Evolutionary conservation across 2,329 filamentous ascomycete species (phyloP), one percentile per base, ranked within the genome.

Genomic region (Colletotrichum gloeosporioides): DNA sequence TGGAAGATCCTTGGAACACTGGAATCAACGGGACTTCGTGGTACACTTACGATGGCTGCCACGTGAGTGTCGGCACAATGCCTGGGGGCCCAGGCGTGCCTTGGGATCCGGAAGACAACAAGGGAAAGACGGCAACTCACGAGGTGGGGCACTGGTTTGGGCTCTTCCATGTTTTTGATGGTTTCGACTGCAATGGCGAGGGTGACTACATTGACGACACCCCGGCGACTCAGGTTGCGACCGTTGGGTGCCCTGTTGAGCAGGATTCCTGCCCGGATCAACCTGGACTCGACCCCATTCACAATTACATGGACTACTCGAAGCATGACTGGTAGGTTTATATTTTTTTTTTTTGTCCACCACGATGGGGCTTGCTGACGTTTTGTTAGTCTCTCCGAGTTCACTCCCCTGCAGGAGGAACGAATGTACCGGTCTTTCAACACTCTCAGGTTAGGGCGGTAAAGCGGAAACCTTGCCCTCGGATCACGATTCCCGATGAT

Each of bases 141-240:
- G 86, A 88, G 79, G 82, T 84, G 29, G 87, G 87, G 7, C 87
- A 88, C 79, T 88, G 86, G 86, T 80, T 88, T 55, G 85, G 85
- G 57, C 82, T 88, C 22, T 82, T 82, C 53, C 86, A 88, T 79
- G 86, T 85, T 27, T 88, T 88, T 78, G 77, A 86, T 39, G 84
- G 81, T 36, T 80, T 79, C 57, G 84, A 84, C 65, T 82, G 82
- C 67, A 78, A 69, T 0, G 78, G 81, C 6, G 55, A 78, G 12
- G 85, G 85, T 31, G 84, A 86, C 70, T 79, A 78, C 66, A 78
- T 86, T 16, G 78, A 81, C 34, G 85, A 86, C 69, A 86, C 84
- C 12, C 83, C 84, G 13, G 77, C 80, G 32, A 79, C 68, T 7
- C 63, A 57, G 13, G 34, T 71, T n/a, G 65, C 80, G 18, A 78